Conservation (phyloP, 2,329 filamentous ascomycete genomes). For the Leptosphaerulina australis region DNA sequence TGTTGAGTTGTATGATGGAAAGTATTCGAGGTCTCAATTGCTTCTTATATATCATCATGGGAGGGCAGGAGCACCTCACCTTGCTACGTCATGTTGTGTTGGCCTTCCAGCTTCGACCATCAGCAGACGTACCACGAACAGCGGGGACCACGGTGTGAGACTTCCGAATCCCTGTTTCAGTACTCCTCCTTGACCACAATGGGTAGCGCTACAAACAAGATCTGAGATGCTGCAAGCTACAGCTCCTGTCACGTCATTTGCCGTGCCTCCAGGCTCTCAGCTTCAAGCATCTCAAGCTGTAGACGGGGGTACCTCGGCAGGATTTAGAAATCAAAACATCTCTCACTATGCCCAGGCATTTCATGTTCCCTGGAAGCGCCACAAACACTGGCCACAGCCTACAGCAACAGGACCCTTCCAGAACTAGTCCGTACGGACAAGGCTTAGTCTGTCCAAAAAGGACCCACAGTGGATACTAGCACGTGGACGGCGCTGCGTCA, state of each 20-base stretch:
- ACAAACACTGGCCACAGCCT: conserved; percentile 25
- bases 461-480: conserved; percentile 22
- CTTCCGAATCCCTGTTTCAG: conserved; percentile 28
- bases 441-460: conserved; percentile 17
- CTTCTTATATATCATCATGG: conserved; percentile 26
- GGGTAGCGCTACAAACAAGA: conserved; percentile 23
- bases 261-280: conserved; percentile 13
- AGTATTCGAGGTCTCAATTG: conserved; percentile 6
- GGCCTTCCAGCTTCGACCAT: conserved; percentile 13
- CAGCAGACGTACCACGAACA: conserved; percentile 29
- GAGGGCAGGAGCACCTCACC: conserved; percentile 16
- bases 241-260: conserved; percentile 23
- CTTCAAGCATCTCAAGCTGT: conserved; percentile 6
- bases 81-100: conserved; percentile 30
- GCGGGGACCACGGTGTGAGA: conserved; percentile 8
- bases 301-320: conserved; percentile 6
- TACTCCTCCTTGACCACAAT: conserved; percentile 16
- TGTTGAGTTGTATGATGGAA: conserved; percentile 18
- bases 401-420: conserved; percentile 20
- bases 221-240: conserved; percentile 17
- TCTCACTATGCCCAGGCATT: conserved; percentile 7
- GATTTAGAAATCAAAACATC: neutral
- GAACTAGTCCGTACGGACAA: conserved; percentile 9
- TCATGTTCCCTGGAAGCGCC: conserved; percentile 14
- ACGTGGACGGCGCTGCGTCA: conserved; percentile 36